phyloP scores from a whole-genome alignment of 2,329 filamentous ascomycete genomes.

The Hymenoscyphus salicellus region DNA sequence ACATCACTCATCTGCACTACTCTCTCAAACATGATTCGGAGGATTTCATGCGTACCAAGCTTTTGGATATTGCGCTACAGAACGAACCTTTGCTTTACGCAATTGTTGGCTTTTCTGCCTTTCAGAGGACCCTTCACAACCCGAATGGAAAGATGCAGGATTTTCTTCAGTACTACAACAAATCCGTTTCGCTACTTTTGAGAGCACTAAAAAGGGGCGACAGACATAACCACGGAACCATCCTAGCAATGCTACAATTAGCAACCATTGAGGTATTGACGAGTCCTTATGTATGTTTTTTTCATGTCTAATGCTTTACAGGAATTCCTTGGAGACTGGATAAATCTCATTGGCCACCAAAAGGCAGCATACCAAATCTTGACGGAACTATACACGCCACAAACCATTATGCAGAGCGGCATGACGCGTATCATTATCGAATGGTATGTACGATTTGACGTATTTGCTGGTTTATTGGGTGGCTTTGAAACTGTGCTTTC shows the following conservation, averaged over 20 bases:
- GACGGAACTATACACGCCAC: constrained; percentile 71
- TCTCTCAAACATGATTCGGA: constrained; percentile 68
- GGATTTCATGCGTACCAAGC: constrained; percentile 69
- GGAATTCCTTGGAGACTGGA: constrained; percentile 95
- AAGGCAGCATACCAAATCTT: constrained; percentile 83
- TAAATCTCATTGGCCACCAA: constrained; percentile 89
- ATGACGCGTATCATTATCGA: constrained; percentile 69
- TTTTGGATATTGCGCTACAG: constrained; percentile 69
- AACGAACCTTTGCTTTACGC: constrained; percentile 84
- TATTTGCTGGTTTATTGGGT: constrained; percentile 78
- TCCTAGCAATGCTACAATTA: constrained; percentile 85
- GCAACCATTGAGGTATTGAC: constrained; percentile 80
- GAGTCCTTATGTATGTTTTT: constrained; percentile 11
- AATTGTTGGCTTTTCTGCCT: constrained; percentile 82
- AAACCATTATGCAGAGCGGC: constrained; percentile 68
- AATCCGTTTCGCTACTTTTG: constrained; percentile 74
- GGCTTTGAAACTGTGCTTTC: constrained; percentile 71
- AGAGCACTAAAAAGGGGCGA: constrained; percentile 68
- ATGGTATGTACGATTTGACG: constrained; percentile 92
- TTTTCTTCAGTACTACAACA: constrained; percentile 88
- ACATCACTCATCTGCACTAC: constrained; percentile 81
- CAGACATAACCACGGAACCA: constrained; percentile 67
- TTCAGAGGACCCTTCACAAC: constrained; percentile 72
- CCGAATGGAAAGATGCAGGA: constrained; percentile 71
- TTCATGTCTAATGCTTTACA: constrained; percentile 39